Conservation (phyloP, 164 flowering plant species). For the Dillenia turbinata region DNA sequence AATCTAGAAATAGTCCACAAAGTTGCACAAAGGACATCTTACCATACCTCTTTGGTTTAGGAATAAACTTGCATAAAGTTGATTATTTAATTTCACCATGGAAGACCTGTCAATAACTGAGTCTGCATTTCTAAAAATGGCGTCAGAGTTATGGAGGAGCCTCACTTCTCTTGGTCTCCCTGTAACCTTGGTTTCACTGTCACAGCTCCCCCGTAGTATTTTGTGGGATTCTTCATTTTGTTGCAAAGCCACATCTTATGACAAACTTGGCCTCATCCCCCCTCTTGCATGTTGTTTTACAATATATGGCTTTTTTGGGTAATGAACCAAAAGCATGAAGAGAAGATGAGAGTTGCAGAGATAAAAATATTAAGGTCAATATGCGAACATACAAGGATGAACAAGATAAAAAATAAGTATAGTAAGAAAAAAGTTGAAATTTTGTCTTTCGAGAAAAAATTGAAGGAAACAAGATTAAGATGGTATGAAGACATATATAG, state of each 20-base stretch:
- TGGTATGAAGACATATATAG: too few species aligned
- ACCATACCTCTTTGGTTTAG: slow-evolving; percentile 47
- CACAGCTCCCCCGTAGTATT: background rate
- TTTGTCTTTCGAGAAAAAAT: too few species aligned
- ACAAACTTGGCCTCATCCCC: slow-evolving; percentile 16
- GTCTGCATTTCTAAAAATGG: slow-evolving; percentile 44
- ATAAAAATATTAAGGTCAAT: too few species aligned
- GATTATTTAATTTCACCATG: slow-evolving; percentile 20
- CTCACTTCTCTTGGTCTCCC: slow-evolving; percentile 1
- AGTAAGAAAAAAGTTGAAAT: too few species aligned
- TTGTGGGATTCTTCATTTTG: slow-evolving; percentile 1
- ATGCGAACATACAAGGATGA: too few species aligned
- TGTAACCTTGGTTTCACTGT: background rate
- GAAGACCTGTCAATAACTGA: slow-evolving; percentile 22
- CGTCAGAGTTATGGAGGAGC: slow-evolving; percentile 35
- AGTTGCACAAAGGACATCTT: slow-evolving; percentile 6
- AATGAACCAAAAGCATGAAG: too few species aligned
- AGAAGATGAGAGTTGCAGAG: too few species aligned
- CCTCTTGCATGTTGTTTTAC: background rate
- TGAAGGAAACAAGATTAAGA: too few species aligned
- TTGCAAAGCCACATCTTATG: slow-evolving; percentile 13
- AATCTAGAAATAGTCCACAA: background rate
- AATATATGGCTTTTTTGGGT: too few species aligned
- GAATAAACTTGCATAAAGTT: slow-evolving; percentile 45
- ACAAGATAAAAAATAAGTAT: too few species aligned